Evolutionary conservation across 176 grass and related monocot genomes (phyloP).

Genomic region (Typha latifolia): DNA sequence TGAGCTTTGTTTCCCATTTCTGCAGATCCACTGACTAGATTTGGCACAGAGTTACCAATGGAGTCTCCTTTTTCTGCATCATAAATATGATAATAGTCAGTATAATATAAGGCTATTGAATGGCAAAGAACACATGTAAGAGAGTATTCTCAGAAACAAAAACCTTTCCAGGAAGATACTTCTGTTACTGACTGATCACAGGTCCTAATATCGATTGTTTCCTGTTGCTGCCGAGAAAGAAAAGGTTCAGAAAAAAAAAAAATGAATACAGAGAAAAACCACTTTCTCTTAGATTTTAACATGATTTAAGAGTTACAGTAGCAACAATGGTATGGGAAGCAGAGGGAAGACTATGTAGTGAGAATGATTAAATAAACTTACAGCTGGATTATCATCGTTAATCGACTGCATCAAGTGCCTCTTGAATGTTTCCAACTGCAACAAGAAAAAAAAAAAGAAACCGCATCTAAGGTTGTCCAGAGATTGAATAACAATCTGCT

Average conservation of each 20-base stretch:
- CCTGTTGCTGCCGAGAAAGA: constrained; percentile 33
- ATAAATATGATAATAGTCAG: constrained; percentile 1
- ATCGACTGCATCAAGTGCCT: constrained; percentile 85
- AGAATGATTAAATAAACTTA: constrained; percentile 28
- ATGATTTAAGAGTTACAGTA: background rate
- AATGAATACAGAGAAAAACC: constrained; percentile 2
- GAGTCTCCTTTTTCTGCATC: constrained; percentile 41
- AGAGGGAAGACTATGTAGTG: background rate
- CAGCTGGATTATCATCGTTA: constrained; percentile 56
- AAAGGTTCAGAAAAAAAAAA: constrained; percentile 4
- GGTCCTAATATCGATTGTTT: constrained; percentile 67
- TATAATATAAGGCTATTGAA: background rate
- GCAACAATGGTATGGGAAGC: background rate
- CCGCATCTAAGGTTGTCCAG: constrained; percentile 8
- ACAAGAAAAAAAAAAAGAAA: constrained; percentile 9
- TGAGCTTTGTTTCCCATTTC: constrained; percentile 32
- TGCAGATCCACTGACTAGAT: constrained; percentile 17
- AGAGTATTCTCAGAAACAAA: background rate
- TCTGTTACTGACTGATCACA: constrained; percentile 56
- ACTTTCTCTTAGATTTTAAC: too few relatives aligned
- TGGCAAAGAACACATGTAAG: background rate
- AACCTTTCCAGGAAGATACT: constrained; percentile 52
- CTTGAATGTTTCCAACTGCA: constrained; percentile 89
- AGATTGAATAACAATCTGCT: background rate
- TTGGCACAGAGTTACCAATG: constrained; percentile 18